phyloP scores from a whole-genome alignment of 2,329 filamentous ascomycete species.

The Beauveria varroae region DNA sequence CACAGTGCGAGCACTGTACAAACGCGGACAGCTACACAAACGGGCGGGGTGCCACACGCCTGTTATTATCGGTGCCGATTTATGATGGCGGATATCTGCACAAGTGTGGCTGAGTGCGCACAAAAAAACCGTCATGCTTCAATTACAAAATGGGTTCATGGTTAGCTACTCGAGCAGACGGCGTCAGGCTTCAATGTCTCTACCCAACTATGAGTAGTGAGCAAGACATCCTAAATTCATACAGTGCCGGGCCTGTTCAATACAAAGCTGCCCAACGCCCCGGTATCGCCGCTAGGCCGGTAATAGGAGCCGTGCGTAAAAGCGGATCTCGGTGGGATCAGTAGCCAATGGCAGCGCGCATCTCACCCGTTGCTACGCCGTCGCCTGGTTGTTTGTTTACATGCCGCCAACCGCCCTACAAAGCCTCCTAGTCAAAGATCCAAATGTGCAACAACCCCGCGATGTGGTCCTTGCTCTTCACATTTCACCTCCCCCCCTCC shows the following conservation, averaged over 20 bases:
- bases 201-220: background rate
- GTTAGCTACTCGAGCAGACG: background rate
- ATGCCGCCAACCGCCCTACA: background rate
- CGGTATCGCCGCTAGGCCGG: background rate
- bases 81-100: too few relatives aligned
- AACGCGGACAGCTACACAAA: background rate
- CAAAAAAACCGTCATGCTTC: too few relatives aligned
- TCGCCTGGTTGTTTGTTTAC: conserved; percentile 29
- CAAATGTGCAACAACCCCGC: conserved; percentile 16
- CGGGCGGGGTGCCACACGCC: background rate
- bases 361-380: conserved; percentile 24
- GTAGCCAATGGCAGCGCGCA: conserved; percentile 18
- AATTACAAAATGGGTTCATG: too few relatives aligned
- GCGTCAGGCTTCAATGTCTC: background rate
- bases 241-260: background rate
- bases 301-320: background rate
- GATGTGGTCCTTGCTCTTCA: conserved; percentile 14
- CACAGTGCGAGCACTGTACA: too few relatives aligned
- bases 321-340: background rate
- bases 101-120: too few relatives aligned
- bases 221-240: background rate
- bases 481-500: conserved; percentile 10
- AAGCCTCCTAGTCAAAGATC: background rate
- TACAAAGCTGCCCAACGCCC: background rate
- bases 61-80: too few relatives aligned